Conservation (phyloP, 331 rosid species). For the Dryas integrifolia region DNA sequence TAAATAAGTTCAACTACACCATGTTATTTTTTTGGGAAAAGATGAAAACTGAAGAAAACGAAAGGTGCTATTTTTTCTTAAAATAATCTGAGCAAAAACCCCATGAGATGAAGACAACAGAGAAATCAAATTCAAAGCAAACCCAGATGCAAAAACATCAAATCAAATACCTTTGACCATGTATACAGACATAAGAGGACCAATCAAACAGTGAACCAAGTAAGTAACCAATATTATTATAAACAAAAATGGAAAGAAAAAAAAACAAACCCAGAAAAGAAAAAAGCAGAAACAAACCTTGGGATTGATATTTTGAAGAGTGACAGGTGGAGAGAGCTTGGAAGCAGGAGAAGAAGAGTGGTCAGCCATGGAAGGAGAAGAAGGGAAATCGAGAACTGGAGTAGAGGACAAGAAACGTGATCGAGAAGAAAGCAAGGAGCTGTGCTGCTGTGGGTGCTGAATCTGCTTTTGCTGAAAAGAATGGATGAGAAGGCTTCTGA, state of each 20-base stretch:
- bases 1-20: not conserved
- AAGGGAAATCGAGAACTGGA: not conserved
- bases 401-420: conserved; percentile 41
- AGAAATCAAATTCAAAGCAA: not conserved
- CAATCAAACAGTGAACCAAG: conserved; percentile 23
- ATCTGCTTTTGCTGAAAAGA: conserved; percentile 26
- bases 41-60: not conserved
- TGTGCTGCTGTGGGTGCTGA: not conserved
- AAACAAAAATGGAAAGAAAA: not conserved
- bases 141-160: not conserved
- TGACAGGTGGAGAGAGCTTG: conserved; percentile 38
- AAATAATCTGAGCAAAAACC: not conserved
- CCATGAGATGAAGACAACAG: not conserved
- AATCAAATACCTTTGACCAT: not conserved
- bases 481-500: conserved; percentile 34
- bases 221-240: not conserved
- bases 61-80: not conserved
- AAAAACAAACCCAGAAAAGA: not conserved
- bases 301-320: conserved; percentile 59
- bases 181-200: not conserved
- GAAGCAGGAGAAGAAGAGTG: conserved; percentile 22
- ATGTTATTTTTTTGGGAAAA: too few relatives aligned
- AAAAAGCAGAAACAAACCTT: conserved; percentile 40
- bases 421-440: conserved; percentile 1
- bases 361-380: conserved; percentile 42